Evolutionary conservation across 768 basidiomycete genomes (phyloP), one percentile per base, ranked within the genome.

Genomic region (Agaricus bisporus): DNA sequence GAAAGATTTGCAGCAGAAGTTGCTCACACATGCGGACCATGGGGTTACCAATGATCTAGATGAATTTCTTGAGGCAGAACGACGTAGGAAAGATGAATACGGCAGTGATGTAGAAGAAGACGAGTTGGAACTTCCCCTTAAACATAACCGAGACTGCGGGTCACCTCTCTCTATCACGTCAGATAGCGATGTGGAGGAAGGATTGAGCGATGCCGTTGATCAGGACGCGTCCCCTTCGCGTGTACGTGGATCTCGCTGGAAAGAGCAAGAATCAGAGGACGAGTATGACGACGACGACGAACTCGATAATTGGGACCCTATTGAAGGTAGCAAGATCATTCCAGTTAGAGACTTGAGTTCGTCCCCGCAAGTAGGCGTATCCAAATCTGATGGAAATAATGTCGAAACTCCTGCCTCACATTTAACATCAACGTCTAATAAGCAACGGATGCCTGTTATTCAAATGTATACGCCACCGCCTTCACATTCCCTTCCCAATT

Each of bases 61-160:
- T 46, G 82, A 83, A 25, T 91, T 90, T 51, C 56, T 89, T 61
- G 79, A 83, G 53, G 83, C 81, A 1, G 88, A 90, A 63, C 68
- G 63, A 60, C 66, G 59, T 57, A 71, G 81, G 47, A 79, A 71
- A 60, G 79, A 77, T 52, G 49, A 73, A 48, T 76, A 68, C 55
- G 80, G 80, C 1, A 71, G 70, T 25, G 74, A 75, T 29, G 71
- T 73, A 1, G 78, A 78, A 25, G 74, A 70, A 6, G 73, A 70
- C 6, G 57, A 60, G 9, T 49, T 56, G 38, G 64, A 62, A 20
- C 41, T 20, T 1, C 41, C 39, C 35, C 29, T 32, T 47, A 57
- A 55, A 12, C 35, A 14, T 29, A 63, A 65, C 5, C 60, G 58
- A 6, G 58, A 57, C 9, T 45, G 59, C 29, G 56, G 51, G 18